Evolutionary conservation across 805 yeast genomes (phyloP).

Genomic region (Grigorovia humatica): DNA sequence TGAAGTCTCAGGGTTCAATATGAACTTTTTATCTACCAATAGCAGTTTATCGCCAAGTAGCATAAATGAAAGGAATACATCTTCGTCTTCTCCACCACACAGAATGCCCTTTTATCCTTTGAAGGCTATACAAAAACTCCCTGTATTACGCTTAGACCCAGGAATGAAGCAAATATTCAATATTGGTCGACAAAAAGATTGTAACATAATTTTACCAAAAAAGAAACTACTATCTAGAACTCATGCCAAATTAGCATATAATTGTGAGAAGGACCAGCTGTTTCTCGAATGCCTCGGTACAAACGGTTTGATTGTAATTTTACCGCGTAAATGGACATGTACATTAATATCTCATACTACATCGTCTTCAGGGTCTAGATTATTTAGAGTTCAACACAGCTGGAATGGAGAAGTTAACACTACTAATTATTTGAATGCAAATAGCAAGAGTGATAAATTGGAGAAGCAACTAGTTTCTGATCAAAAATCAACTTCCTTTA

Average conservation of each 20-base stretch:
- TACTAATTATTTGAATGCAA: no score
- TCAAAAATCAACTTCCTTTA: slow-evolving; percentile 20
- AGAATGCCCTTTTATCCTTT: no score
- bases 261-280: slow-evolving; percentile 32
- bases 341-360: slow-evolving; percentile 13
- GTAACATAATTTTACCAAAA: slow-evolving; percentile 25
- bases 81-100: no score
- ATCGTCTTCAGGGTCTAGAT: background rate
- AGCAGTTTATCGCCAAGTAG: no score
- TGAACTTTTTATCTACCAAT: no score
- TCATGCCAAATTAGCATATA: slow-evolving; percentile 32
- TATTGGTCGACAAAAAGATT: slow-evolving; percentile 23
- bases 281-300: slow-evolving; percentile 63
- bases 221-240: slow-evolving; percentile 25
- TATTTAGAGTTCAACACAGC: no score
- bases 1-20: no score
- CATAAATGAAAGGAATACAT: no score
- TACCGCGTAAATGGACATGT: slow-evolving; percentile 40
- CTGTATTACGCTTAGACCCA: slow-evolving; percentile 15
- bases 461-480: slow-evolving; percentile 14
- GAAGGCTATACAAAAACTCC: no score
- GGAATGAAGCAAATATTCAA: slow-evolving; percentile 11
- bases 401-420: background rate
- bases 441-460: background rate
- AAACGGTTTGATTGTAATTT: slow-evolving; percentile 62